Percentiles rank a stretch among this genome's conserved stretches.
Conservation (phyloP, 2,329 filamentous ascomycete genomes). For the Phyllosticta capitalensis region DNA sequence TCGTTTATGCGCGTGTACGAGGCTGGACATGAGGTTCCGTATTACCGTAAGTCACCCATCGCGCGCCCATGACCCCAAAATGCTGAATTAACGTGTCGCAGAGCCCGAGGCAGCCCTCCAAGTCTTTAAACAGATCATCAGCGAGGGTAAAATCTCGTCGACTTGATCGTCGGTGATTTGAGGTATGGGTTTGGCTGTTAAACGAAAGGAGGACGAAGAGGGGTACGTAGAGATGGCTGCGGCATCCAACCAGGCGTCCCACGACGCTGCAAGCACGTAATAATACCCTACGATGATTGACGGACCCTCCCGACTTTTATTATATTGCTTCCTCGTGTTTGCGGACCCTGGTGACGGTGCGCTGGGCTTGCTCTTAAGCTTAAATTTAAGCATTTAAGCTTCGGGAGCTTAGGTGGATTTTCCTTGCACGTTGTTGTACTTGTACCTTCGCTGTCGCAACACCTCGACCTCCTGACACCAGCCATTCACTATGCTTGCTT, state of each 20-base stretch:
- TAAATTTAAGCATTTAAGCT: neutral
- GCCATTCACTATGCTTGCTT: too few species aligned
- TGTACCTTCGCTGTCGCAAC: too few species aligned
- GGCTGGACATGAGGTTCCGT: conserved; percentile 36
- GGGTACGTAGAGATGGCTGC: neutral
- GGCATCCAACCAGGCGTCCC: neutral
- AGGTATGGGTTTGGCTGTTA: conserved; percentile 2
- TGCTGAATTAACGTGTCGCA: conserved; percentile 9
- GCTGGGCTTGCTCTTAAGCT: neutral
- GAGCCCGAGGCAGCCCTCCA: conserved; percentile 37
- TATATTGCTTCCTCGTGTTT: neutral
- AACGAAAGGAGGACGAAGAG: neutral
- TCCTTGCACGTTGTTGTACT: too few species aligned
- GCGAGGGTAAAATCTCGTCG: conserved; percentile 24
- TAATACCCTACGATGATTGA: neutral
- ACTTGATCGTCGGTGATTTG: conserved; percentile 19
- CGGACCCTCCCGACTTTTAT: neutral
- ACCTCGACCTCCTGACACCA: too few species aligned
- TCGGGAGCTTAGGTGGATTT: neutral
- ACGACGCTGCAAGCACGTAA: neutral
- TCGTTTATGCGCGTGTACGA: conserved; percentile 41
- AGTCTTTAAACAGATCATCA: conserved; percentile 39
- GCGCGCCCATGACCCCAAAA: neutral
- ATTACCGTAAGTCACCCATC: conserved; percentile 18
- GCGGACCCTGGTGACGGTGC: neutral